Base-by-base conservation (phyloP, 805 yeast species). In the Vanderwaltozyma yarrowii region DNA sequence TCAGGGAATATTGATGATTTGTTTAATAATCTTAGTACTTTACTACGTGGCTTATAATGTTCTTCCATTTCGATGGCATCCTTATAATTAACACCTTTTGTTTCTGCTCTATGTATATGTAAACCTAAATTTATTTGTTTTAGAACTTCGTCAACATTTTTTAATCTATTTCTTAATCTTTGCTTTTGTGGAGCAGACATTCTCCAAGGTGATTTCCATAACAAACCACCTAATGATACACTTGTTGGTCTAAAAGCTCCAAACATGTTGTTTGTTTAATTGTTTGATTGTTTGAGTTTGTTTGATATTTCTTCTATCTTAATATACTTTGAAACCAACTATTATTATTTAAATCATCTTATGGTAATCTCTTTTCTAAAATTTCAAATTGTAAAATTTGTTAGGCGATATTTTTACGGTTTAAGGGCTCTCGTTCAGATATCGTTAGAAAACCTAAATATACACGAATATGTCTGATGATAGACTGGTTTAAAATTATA, bases 111-210 rank as follows among this genome's bases (percentile, higher is more conserved):
- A 29, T 44, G 39, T 7, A 51, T 39, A 35, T 58, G 62, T 18
- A 59, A 39, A 7, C 64, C 64, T 35, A 53, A 26, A 11, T 53
- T 55, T 24, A 58, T 26, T 32, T 43, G 52, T 35, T 76, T 80
- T 43, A 92, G 74, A 46, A 82, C 88, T 14, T 69, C 53, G 65
- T 92, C 98, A 36, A 92, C 96, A 31, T 65, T 65, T 57, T 74
- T 76, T 73, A 92, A 70, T 62, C 98, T 76, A 45, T 74, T 70
- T 66, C 96, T 75, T 57, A 85, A 87, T 56, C 97, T 73, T 43
- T 71, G 72, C 61, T 92, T 92, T 56, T 87, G 96, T 11, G 72
- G 75, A 26, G 70, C 65, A 3, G 95, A 82, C 72, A 89, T 67
- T 45, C 84, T 73, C 74, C 84, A 80, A 43, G 89, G 82, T 36